phyloP scores from a whole-genome alignment of 306 rosid species.

The Rosa chinensis region DNA sequence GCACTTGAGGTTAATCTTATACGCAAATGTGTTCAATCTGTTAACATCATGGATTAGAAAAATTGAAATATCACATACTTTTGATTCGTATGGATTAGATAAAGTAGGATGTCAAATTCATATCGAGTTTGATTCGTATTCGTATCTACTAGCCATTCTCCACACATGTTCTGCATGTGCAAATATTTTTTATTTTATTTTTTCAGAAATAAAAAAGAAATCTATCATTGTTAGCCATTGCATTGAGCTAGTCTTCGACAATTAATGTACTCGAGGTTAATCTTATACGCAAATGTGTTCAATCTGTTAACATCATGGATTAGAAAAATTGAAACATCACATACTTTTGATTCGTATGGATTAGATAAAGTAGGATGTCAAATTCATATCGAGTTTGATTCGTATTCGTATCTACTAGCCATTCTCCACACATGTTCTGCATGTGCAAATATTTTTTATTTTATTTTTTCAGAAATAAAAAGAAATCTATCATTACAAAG shows the following conservation, averaged over 20 bases:
- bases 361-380: background rate
- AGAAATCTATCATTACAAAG: too few relatives aligned
- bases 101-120: background rate
- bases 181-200: too few relatives aligned
- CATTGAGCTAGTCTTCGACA: background rate
- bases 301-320: background rate
- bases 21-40: background rate
- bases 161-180: too few relatives aligned
- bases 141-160: background rate
- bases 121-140: background rate
- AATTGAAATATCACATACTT: background rate
- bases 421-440: too few relatives aligned
- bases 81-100: too few relatives aligned
- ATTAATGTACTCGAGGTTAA: background rate
- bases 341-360: too few relatives aligned
- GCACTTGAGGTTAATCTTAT: background rate
- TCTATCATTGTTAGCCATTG: background rate
- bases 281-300: background rate
- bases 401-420: background rate
- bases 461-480: too few relatives aligned
- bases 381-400: background rate
- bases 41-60: background rate
- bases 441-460: too few relatives aligned
- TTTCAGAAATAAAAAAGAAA: too few relatives aligned
- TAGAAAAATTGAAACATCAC: background rate